A percentile compares a stretch with the other conserved stretches of the same genome.
phyloP scores from a whole-genome alignment of 2,329 filamentous ascomycete genomes.

The Colletotrichum phormii region DNA sequence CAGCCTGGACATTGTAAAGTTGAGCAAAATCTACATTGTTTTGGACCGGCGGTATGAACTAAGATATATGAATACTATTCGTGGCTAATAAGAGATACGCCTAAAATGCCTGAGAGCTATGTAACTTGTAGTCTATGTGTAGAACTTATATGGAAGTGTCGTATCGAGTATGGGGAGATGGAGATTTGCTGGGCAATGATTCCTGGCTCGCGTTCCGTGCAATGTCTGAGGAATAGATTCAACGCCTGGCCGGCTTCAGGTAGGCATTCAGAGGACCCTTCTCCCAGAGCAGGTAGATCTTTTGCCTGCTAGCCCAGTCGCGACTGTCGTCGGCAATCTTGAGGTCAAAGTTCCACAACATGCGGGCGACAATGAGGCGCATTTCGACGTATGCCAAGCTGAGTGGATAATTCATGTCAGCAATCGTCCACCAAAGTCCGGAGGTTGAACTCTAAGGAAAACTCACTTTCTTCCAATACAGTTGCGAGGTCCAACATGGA shows the following conservation, averaged over 20 bases:
- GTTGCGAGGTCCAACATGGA: slow-evolving; percentile 60
- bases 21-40: no score
- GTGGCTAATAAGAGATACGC: no score
- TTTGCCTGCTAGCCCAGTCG: slow-evolving; percentile 47
- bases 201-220: no score
- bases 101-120: no score
- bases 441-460: neutral
- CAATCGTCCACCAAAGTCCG: neutral
- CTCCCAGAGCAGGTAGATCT: slow-evolving; percentile 34
- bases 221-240: no score
- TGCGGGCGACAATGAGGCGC: slow-evolving; percentile 56
- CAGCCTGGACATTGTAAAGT: no score
- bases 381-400: slow-evolving; percentile 60
- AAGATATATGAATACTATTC: no score
- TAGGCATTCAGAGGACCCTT: slow-evolving; percentile 27
- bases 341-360: slow-evolving; percentile 61
- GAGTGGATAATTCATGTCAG: neutral
- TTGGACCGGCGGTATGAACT: no score
- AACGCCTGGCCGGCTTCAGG: slow-evolving; percentile 27
- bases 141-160: no score
- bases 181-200: no score
- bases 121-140: no score
- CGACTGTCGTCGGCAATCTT: slow-evolving; percentile 47
- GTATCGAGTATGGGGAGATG: neutral
- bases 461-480: slow-evolving; percentile 63